These are phyloP conservation scores for Sporothrix globosa DNA, from an alignment of 2,329 filamentous ascomycete species.

Conservation along the genomic window DNA sequence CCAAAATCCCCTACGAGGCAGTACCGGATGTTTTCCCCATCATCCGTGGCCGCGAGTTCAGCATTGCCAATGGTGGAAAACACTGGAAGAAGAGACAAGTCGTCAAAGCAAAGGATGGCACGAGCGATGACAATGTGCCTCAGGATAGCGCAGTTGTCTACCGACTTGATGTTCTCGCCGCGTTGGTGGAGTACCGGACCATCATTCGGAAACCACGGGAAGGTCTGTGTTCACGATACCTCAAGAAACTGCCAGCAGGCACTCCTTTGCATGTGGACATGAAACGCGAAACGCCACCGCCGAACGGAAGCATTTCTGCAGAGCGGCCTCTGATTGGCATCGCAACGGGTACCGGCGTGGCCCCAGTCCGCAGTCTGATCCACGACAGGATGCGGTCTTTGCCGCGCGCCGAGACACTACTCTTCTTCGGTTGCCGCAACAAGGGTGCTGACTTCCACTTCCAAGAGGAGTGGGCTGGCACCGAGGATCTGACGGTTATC, in stretches of 20 bases:
- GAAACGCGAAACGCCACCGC: conserved; percentile 54
- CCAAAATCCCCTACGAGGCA: conserved; percentile 77
- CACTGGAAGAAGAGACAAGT: conserved; percentile 28
- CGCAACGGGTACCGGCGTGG: conserved; percentile 83
- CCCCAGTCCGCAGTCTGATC: conserved; percentile 80
- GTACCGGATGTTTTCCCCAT: conserved; percentile 74
- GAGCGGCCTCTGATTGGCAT: conserved; percentile 71
- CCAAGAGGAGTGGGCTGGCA: conserved; percentile 67
- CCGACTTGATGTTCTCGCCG: conserved; percentile 72
- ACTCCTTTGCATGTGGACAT: conserved; percentile 64
- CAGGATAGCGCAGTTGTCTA: not conserved
- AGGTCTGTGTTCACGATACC: conserved; percentile 88
- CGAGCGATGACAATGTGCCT: not conserved
- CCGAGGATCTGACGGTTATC: conserved; percentile 43
- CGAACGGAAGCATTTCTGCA: conserved; percentile 48
- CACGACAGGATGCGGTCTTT: conserved; percentile 63
- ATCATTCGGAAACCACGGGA: conserved; percentile 81
- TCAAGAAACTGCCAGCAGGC: conserved; percentile 64
- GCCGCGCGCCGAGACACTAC: conserved; percentile 47
- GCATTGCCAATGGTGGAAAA: conserved; percentile 74
- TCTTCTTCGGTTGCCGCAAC: conserved; percentile 88
- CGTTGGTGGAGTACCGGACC: conserved; percentile 89
- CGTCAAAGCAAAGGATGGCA: not conserved
- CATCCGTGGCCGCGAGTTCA: conserved; percentile 89
- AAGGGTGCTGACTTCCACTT: conserved; percentile 79